These are phyloP conservation scores for Stachybotrys elegans DNA, from an alignment of 2,329 filamentous ascomycete species.

Conservation along the genomic window DNA sequence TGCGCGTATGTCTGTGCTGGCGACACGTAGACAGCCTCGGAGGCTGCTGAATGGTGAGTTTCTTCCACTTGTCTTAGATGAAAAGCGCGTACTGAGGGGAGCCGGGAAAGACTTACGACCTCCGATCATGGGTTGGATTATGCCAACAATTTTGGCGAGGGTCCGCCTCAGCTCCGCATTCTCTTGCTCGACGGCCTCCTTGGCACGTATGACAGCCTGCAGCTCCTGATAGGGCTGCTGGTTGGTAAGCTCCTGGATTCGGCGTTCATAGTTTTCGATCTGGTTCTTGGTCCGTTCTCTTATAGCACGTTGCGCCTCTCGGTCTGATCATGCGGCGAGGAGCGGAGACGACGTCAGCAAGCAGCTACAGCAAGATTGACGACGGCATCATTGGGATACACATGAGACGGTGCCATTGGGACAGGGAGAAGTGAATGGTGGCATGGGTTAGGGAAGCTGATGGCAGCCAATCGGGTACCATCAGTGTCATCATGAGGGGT, in stretches of 20 bases:
- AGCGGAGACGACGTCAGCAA: conserved; percentile 12
- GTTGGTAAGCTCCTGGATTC: conserved; percentile 70
- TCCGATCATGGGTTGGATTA: conserved; percentile 55
- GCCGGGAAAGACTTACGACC: conserved; percentile 20
- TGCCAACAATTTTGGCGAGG: conserved; percentile 59
- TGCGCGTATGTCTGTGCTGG: conserved; percentile 22
- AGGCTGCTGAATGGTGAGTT: conserved; percentile 19
- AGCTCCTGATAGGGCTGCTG: conserved; percentile 82
- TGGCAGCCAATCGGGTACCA: neutral
- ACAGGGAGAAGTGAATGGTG: neutral
- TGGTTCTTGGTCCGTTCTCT: conserved; percentile 75
- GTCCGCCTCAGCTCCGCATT: conserved; percentile 72
- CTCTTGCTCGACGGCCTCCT: conserved; percentile 72
- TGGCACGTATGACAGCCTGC: conserved; percentile 68
- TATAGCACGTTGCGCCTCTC: conserved; percentile 81
- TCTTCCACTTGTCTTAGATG: too few relatives aligned
- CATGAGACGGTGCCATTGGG: neutral
- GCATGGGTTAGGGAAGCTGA: neutral
- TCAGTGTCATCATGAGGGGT: too few relatives aligned
- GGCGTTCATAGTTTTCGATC: conserved; percentile 68
- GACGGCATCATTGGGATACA: neutral
- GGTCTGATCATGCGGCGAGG: conserved; percentile 59
- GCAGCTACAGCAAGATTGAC: neutral
- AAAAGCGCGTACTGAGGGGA: neutral
- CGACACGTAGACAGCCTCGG: conserved; percentile 26